Base-by-base conservation (phyloP, 305 asterid genomes). In the Vinca major region DNA sequence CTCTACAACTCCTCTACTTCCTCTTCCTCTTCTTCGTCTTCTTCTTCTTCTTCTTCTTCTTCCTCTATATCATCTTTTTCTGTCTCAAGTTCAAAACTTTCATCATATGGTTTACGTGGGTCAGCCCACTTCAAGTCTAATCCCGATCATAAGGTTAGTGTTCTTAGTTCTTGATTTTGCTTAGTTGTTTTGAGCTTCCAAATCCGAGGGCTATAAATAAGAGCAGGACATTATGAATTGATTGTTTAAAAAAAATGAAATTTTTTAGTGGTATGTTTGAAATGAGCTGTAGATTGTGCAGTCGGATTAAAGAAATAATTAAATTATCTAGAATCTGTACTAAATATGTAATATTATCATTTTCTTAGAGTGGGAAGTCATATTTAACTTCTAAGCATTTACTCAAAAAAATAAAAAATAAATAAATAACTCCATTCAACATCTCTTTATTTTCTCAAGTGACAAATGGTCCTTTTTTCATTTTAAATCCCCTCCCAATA, bases 101-200 rank as follows among this genome's bases (percentile, higher is more conserved):
- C 71, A 60, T 72, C 39, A 13, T 6, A 26, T 16, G 20, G 14
- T 50, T 43, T 47, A 21, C 16, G 10, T 44, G n/a, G 12, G n/a
- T 63, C 14, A 19, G 10, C 62, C 36, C 74, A 16, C 47, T 68
- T 68, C 64, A 76, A 21, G 51, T 47, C 65, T 48, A 65, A 40
- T 33, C 73, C 50, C 19, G 26, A 57, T 56, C 52, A 47, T 17
- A 74, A 71, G 81, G 81, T 80, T 60, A 44, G 72, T 17, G 39
- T 60, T 26, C 41, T 20, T 5, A n/a, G 0, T 52, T 8, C 26
- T 41, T 33, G 20, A 48, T 52, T 40, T 36, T 16, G 1, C 40
- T 58, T 6, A 41, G 45, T 41, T 41, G 45, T 41, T 41, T 41
- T 0, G 45, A 41, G 8, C 2, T 56, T 36, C 1, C 17, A 3